Percentiles rank a stretch among this genome's conserved stretches.
Conservation (phyloP, 2,329 filamentous ascomycete species). For the Ophiostoma sp. region DNA sequence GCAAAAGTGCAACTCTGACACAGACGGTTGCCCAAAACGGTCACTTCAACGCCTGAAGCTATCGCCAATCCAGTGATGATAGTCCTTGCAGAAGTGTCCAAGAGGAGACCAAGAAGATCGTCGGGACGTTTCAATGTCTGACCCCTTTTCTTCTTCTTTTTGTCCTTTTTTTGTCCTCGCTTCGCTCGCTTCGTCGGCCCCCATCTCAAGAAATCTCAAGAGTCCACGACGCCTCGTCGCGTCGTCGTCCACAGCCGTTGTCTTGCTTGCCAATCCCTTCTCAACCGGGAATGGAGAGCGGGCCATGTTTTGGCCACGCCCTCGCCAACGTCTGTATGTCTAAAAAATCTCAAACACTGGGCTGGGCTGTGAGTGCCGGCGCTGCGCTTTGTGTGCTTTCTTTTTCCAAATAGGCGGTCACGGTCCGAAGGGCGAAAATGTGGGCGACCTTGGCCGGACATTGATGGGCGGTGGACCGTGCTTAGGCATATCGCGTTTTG, state of each 20-base stretch:
- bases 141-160: neutral
- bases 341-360: conserved; percentile 2
- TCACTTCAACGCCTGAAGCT: neutral
- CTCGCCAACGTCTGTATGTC: neutral
- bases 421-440: neutral
- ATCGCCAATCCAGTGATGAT: neutral
- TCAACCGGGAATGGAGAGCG: neutral
- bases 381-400: conserved; percentile 2
- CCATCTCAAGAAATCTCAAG: neutral
- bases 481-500: neutral
- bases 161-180: neutral
- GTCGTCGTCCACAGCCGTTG: neutral
- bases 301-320: neutral
- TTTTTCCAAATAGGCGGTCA: conserved; percentile 2
- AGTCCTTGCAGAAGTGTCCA: neutral
- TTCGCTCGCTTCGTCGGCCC: neutral
- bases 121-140: neutral
- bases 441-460: neutral
- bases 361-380: neutral
- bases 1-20: neutral
- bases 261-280: neutral
- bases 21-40: neutral
- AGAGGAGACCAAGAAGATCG: neutral
- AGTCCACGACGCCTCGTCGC: neutral
- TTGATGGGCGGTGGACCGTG: neutral